Base-by-base conservation (phyloP, 352 stramenopile genomes). In the Pythium chondricola region DNA sequence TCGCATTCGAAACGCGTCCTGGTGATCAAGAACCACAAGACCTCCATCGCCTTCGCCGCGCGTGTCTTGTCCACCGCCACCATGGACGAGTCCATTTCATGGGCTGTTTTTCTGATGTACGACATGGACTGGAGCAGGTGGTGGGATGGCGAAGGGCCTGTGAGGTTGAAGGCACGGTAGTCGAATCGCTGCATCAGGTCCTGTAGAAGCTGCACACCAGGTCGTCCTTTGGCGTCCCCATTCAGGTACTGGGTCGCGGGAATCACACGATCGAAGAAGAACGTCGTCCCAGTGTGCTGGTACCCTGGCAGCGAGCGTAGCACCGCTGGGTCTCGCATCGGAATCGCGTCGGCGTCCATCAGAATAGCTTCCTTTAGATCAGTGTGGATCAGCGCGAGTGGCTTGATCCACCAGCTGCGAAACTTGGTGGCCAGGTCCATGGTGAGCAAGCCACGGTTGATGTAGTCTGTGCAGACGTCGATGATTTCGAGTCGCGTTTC, bases 51-150 rank as follows among this genome's bases (percentile, higher is more conserved):
- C 32, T 31, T 54, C 41, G 2, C 18, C 21, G 33, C 61, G 30
- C 48, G 44, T 6, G 53, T 46, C 35, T 64, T 59, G 38, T 56
- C 43, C 1, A 54, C 53, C 4, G 73, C 33, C 22, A 87, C 56
- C 51, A 87, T 68, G 30, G 69, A 84, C 35, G 74, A 85, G 43
- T 85, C 73, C 63, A 69, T 69, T 26, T 83, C 70, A 40, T 83
- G 70, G 17, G 56, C 62, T 2, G 65, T 75, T 16, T 64, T 44
- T 20, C 54, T 63, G 32, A 50, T 53, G 45, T 68, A 85, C 6
- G 66, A 58, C 18, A 69, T 65, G 20, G 68, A 76, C 0, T 65
- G 36, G 24, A 56, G 48, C 14, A 85, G 39, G 14, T 74, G 55
- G 21, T 73, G 39, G 6, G 73, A 85, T 17, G 70, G 66, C 17